Evolutionary conservation across 257 asterid species (phyloP), one percentile per base, ranked within the genome.

Genomic region (Nicotiana undulata): DNA sequence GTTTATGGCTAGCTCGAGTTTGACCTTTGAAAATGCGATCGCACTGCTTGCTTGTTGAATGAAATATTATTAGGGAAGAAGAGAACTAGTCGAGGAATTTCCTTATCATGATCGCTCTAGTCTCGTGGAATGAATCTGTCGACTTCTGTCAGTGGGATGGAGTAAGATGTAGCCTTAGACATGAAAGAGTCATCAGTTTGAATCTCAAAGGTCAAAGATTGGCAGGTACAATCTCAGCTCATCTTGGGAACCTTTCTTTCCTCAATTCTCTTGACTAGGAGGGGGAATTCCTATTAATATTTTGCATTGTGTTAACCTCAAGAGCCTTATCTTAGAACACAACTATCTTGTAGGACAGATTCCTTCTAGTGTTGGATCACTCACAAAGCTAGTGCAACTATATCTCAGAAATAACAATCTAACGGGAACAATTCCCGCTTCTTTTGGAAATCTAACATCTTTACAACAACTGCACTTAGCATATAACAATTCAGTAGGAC

Each of bases 101-200:
- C n/a, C n/a, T n/a, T n/a, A n/a, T n/a, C n/a, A n/a, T n/a, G n/a
- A n/a, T n/a, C n/a, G 81, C 80, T 63, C 37, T 86, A 5, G 82
- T 15, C 80, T 82, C 86, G 16, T 89, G 88, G 92, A 86, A 89
- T 20, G 70, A 81, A 7, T 64, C 88, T 13, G 58, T 59, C 46
- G 82, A 80, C 61, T 82, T 87, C 55, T 86, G 90, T 86, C 56
- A 51, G 58, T 88, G 93, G 93, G 81, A 79, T 49, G 92, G 92
- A 20, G 86, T 88, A 31, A 37, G 17, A 22, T 88, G 91, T 65
- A 81, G 83, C 72, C 24, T 1, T 10, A n/a, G 46, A 40, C 66
- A 65, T 37, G 66, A 81, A 59, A 76, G 88, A 63, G 90, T 88
- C 74, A 76, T 60, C 12, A 56, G 61, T 84, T 82, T 88, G 68